A percentile compares a stretch with the other conserved stretches of the same genome.
These are phyloP conservation scores for Globisporangium okanoganense DNA, from an alignment of 352 stramenopile species.

Conservation along the genomic window DNA sequence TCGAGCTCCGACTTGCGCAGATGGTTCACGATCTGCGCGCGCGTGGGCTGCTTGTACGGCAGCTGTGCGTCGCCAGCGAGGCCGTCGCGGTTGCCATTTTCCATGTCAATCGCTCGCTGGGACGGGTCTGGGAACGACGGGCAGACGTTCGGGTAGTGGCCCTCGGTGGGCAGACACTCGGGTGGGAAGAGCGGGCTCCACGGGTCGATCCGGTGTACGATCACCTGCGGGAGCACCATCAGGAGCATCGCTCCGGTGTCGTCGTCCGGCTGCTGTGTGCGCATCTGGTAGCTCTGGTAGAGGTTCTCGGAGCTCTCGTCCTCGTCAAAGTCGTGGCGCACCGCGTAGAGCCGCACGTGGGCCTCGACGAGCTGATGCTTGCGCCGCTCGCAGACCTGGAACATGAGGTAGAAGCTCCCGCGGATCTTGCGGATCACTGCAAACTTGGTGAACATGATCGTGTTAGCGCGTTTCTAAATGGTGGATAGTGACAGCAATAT, in stretches of 20 bases:
- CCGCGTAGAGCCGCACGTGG: conserved; percentile 81
- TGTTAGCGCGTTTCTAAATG: conserved; percentile 74
- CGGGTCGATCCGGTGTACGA: conserved; percentile 84
- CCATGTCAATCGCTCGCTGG: conserved; percentile 70
- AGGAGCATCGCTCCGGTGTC: conserved; percentile 76
- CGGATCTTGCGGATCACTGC: conserved; percentile 88
- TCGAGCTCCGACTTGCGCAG: conserved; percentile 66
- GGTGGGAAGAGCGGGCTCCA: conserved; percentile 81
- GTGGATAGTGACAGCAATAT: neutral
- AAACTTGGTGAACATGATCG: conserved; percentile 84
- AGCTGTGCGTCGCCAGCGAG: conserved; percentile 10
- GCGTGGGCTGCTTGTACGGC: conserved; percentile 62
- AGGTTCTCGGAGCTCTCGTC: conserved; percentile 49
- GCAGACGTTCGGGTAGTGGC: conserved; percentile 46
- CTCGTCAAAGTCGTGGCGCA: conserved; percentile 58
- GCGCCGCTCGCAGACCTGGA: conserved; percentile 86
- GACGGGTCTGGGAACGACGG: conserved; percentile 69
- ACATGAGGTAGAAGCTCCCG: conserved; percentile 90
- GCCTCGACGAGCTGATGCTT: conserved; percentile 88
- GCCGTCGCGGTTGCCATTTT: conserved; percentile 83
- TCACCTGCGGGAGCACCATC: conserved; percentile 76
- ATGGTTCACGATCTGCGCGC: conserved; percentile 68
- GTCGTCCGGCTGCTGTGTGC: conserved; percentile 86
- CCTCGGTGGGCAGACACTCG: conserved; percentile 53
- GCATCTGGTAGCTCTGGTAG: conserved; percentile 84